Evolutionary conservation across 2,329 filamentous ascomycete genomes (phyloP).

Genomic region (Pseudogymnoascus sp.): DNA sequence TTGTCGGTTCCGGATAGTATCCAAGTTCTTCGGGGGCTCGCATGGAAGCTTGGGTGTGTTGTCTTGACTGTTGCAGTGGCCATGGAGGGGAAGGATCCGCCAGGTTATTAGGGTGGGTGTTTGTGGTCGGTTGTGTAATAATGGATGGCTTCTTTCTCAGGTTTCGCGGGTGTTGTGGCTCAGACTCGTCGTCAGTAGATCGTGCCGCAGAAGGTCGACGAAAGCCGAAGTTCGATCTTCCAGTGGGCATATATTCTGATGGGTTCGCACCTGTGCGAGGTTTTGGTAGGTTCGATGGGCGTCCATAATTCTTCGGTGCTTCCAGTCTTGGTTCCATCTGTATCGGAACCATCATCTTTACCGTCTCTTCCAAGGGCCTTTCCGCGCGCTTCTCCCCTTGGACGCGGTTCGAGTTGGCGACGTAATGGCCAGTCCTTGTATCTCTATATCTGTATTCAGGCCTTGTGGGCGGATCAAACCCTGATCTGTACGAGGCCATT

Average conservation of each 20-base stretch:
- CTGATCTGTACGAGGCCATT: conserved; percentile 37
- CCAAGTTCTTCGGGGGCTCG: neutral
- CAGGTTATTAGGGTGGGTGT: conserved; percentile 10
- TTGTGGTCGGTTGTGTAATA: conserved; percentile 27
- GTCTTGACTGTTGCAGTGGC: conserved; percentile 1
- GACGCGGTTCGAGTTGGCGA: conserved; percentile 10
- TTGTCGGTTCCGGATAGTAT: conserved; percentile 15
- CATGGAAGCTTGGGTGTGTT: neutral
- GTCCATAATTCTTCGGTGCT: conserved; percentile 11
- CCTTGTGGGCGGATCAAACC: conserved; percentile 34
- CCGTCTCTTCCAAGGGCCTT: conserved; percentile 29
- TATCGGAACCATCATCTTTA: conserved; percentile 32
- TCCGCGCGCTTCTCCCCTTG: conserved; percentile 11
- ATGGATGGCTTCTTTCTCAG: conserved; percentile 44
- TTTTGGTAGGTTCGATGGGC: conserved; percentile 18
- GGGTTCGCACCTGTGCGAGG: conserved; percentile 15
- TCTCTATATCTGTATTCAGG: conserved; percentile 31
- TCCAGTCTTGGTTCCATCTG: conserved; percentile 17
- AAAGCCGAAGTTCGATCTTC: conserved; percentile 20
- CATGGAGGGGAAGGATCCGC: conserved; percentile 11
- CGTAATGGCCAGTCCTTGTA: conserved; percentile 22
- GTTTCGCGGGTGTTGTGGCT: conserved; percentile 31
- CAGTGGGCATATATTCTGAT: conserved; percentile 14
- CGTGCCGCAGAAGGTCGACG: conserved; percentile 15
- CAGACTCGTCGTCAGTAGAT: conserved; percentile 16